Conservation (phyloP, 768 basidiomycete genomes). For the Leccinum imitatum region DNA sequence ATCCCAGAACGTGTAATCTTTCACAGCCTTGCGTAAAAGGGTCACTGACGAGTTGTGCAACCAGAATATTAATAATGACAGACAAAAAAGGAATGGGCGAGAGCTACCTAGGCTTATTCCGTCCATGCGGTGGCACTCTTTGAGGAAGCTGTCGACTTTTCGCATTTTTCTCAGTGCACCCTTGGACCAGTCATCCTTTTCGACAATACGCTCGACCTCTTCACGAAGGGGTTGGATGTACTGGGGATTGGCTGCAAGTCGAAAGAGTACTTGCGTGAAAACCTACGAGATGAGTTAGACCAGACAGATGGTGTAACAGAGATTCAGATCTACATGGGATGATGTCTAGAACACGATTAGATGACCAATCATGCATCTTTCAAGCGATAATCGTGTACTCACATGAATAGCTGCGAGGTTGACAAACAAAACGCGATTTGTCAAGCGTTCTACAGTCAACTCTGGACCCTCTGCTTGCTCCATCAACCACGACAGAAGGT, state of each 20-base stretch:
- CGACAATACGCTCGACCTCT: constrained; percentile 1
- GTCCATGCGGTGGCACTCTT: constrained; percentile 11
- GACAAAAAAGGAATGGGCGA: background rate
- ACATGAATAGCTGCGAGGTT: constrained; percentile 1
- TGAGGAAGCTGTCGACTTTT: constrained; percentile 11
- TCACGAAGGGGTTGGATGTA: constrained; percentile 6
- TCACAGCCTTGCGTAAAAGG: background rate
- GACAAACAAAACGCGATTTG: background rate
- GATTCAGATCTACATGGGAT: background rate
- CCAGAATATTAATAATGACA: background rate
- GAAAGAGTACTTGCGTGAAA: constrained; percentile 4
- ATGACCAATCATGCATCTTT: background rate
- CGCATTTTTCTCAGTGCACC: constrained; percentile 4
- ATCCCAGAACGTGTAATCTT: background rate
- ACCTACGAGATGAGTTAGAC: background rate
- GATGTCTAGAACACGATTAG: background rate
- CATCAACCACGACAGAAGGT: constrained; percentile 2
- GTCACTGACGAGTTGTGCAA: background rate
- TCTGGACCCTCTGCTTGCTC: constrained; percentile 10
- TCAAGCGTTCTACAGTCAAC: background rate
- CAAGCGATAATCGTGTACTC: background rate
- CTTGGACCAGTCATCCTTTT: constrained; percentile 8
- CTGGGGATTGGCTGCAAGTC: background rate
- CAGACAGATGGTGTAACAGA: background rate
- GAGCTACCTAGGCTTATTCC: background rate